These are phyloP conservation scores for Claviceps sp. DNA, from an alignment of 2,329 filamentous ascomycete genomes.

Conservation along the genomic window DNA sequence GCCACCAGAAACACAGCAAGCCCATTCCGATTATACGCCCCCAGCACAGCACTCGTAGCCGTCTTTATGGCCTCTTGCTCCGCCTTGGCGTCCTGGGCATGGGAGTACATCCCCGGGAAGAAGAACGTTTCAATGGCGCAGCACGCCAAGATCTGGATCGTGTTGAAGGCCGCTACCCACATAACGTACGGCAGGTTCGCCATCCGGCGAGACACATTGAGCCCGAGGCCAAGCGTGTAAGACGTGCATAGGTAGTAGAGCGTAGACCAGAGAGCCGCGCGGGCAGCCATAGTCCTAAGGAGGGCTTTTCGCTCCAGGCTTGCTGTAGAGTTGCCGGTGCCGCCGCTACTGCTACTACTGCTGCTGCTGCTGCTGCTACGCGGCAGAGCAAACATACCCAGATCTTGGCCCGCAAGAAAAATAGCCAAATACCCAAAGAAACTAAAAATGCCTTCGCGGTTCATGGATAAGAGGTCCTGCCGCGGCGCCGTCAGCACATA, in stretches of 20 bases:
- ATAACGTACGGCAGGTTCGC: conserved; percentile 90
- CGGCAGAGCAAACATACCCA: conserved; percentile 68
- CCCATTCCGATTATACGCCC: conserved; percentile 80
- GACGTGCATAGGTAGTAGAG: conserved; percentile 59
- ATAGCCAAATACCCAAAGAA: conserved; percentile 91
- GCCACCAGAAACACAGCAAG: conserved; percentile 74
- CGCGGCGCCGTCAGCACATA: conserved; percentile 77
- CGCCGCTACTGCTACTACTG: conserved; percentile 27
- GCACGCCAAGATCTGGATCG: conserved; percentile 65
- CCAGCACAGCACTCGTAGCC: conserved; percentile 70
- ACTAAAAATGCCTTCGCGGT: conserved; percentile 90
- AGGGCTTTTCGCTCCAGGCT: conserved; percentile 41
- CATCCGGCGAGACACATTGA: conserved; percentile 73
- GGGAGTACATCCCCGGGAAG: conserved; percentile 58
- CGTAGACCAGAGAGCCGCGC: conserved; percentile 53
- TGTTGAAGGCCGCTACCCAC: conserved; percentile 89
- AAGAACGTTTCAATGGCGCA: conserved; percentile 64
- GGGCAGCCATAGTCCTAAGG: conserved; percentile 48
- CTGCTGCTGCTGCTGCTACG: conserved; percentile 32
- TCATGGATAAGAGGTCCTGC: conserved; percentile 68
- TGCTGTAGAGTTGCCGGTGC: conserved; percentile 27
- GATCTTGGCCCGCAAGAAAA: conserved; percentile 77
- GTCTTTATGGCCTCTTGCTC: conserved; percentile 52
- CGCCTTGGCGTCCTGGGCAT: conserved; percentile 33
- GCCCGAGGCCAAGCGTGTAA: conserved; percentile 55